A percentile compares a stretch with the other conserved stretches of the same genome.
Evolutionary conservation across 2,329 filamentous ascomycete genomes (phyloP).

Genomic region (Ophiostoma sp.): DNA sequence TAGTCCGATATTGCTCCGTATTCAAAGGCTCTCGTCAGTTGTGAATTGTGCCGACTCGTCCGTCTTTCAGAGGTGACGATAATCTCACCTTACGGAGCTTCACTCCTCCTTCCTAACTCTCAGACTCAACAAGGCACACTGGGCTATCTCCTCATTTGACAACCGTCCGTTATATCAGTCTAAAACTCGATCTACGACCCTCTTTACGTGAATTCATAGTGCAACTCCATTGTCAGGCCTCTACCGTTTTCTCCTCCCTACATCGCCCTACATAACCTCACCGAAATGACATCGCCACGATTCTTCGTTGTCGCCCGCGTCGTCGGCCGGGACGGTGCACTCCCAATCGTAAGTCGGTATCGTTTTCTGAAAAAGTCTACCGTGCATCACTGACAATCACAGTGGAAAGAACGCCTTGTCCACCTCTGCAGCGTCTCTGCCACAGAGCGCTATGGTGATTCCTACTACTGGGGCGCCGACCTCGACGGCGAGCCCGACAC

Average conservation of each 20-base stretch:
- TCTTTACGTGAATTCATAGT: too few species aligned
- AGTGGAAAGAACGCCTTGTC: neutral
- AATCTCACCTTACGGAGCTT: neutral
- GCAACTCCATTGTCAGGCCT: too few species aligned
- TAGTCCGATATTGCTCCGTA: slow-evolving; percentile 2
- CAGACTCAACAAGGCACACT: neutral
- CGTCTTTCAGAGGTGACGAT: neutral
- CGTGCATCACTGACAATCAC: neutral
- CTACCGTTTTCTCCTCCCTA: neutral
- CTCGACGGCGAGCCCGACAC: neutral
- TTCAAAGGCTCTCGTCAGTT: neutral
- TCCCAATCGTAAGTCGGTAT: neutral
- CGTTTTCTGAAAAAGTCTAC: neutral
- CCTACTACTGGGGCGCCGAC: neutral
- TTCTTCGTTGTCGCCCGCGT: neutral
- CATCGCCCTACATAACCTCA: neutral
- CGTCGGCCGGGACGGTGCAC: neutral
- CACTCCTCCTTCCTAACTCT: neutral
- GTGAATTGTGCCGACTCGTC: neutral
- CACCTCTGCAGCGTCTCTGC: neutral
- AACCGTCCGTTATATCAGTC: too few species aligned
- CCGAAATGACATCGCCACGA: neutral
- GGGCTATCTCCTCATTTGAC: neutral
- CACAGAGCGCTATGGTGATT: neutral
- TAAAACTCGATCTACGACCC: too few species aligned